Conservation (phyloP, 805 yeast genomes). For the Cyberlindnera subsufficiens region DNA sequence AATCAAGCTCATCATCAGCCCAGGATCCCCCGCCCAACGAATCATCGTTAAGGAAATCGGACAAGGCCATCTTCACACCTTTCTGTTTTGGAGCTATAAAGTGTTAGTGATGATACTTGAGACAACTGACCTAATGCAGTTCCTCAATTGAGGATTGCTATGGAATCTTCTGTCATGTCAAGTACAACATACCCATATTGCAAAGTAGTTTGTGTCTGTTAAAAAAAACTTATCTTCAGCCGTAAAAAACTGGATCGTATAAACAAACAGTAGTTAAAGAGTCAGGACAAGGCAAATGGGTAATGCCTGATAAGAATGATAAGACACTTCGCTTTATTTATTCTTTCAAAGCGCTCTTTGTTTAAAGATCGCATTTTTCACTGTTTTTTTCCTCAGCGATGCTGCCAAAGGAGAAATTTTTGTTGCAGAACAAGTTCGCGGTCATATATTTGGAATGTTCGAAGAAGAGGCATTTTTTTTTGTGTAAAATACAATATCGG, state of each 20-base stretch:
- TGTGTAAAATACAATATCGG: too few species aligned
- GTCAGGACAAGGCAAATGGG: too few species aligned
- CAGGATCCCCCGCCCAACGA: constrained; percentile 69
- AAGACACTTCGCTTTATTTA: too few species aligned
- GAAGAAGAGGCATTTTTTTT: too few species aligned
- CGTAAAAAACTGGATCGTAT: too few species aligned
- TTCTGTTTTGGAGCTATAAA: constrained; percentile 57
- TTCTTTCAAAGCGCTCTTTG: background rate
- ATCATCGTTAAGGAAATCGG: constrained; percentile 76
- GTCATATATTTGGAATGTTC: too few species aligned
- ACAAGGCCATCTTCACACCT: constrained; percentile 75
- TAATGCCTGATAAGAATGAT: too few species aligned
- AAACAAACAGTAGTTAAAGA: too few species aligned
- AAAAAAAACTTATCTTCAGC: too few species aligned
- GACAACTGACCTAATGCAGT: background rate
- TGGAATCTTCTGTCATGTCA: background rate
- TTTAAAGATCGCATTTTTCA: constrained; percentile 3
- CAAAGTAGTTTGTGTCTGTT: background rate
- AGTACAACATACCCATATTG: constrained; percentile 9
- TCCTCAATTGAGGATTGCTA: background rate
- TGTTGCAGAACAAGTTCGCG: background rate
- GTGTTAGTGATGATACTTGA: constrained; percentile 4
- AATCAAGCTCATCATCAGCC: constrained; percentile 83
- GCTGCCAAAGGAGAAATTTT: background rate
- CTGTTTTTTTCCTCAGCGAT: constrained; percentile 5